Evolutionary conservation across 129 eudicot species (phyloP), one percentile per base, ranked within the genome.

Genomic region (Silybum marianum): DNA sequence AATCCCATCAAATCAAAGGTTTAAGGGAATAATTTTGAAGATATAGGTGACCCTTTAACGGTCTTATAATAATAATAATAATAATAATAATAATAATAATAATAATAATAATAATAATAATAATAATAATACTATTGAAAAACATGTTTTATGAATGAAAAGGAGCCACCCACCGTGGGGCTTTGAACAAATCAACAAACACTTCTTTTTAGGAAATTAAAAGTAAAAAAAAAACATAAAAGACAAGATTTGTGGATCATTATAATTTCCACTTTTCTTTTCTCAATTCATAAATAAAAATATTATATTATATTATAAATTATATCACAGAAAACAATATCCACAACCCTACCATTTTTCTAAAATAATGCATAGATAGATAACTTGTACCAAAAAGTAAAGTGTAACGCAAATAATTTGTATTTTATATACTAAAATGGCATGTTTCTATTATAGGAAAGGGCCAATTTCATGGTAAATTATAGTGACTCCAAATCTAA

Each of bases 121-220:
- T 51, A 58, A 74, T 44, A 40, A 9, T 13, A 38, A 73, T 36
- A 81, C 25, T 36, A 34, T 71, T 58, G 66, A 58, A 54, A 26
- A 54, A 54, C 72, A 58, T 46, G 79, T n/a, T 26, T 63, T 46
- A 65, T 40, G 44, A 16, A 3, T 23, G 83, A 69, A 76, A 81
- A 65, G 28, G 83, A 77, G 51, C 1, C 16, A 44, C 4, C 88
- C 73, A 80, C 83, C 85, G 85, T 85, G 85, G 72, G 88, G 85
- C 79, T 80, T 44, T 51, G 74, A 65, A 75, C 25, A n/a, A 70
- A 19, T 69, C 58, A 34, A 28, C 26, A 32, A 36, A 71, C 85
- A 30, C 88, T 39, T 54, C 85, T 85, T 85, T 85, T 72, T n/a
- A 81, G 73, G 11, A 81, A 46, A 46, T 68, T 12, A 25, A 81